Evolutionary conservation across 345 rosid genomes (phyloP), one percentile per base, ranked within the genome.

Genomic region (Excoecaria agallocha): DNA sequence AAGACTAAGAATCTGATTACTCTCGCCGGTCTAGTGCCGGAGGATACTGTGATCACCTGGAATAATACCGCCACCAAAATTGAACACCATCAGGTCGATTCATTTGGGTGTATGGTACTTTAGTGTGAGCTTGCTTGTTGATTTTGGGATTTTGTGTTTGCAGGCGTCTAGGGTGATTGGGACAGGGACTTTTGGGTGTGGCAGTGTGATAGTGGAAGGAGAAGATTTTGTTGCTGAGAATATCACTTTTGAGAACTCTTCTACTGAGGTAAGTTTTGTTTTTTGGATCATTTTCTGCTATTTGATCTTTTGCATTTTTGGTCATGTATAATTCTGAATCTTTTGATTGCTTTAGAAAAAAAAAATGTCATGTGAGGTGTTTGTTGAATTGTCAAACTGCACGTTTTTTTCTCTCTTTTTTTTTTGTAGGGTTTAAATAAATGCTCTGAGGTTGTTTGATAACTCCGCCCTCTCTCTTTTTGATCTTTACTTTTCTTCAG

Each of bases 221-320:
- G 98, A 91, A 75, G 98, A 93, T 76, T 93, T 95, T 72, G 86
- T 93, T 71, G 97, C 99, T 61, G 98, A 95, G 86, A 95, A 93
- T 82, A 78, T 95, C 87, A 95, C 99, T 10, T 93, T 95, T 72
- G 97, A 95, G 86, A 95, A 95, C 77, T 93, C 97, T 74, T 68
- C 97, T 78, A 97, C 99, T 63, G 82, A 88, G 90, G 97, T 94
- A 72, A 63, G 24, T 41, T 13, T 22, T 68, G 60, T 22, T 67
- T 8, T 37, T 63, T 4, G 17, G 1, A 20, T 39, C 55, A 17
- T 41, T 22, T 57, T 70, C 10, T 13, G n/a, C 12, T 6, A 13
- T 17, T 72, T 7, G 13, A 19, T 49, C 52, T 35, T 71, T 30
- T 59, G 54, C 63, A 3, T 39, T 12, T 38, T 50, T 30, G 5